Conservation (phyloP, 805 yeast species). For the Pichia heedii region DNA sequence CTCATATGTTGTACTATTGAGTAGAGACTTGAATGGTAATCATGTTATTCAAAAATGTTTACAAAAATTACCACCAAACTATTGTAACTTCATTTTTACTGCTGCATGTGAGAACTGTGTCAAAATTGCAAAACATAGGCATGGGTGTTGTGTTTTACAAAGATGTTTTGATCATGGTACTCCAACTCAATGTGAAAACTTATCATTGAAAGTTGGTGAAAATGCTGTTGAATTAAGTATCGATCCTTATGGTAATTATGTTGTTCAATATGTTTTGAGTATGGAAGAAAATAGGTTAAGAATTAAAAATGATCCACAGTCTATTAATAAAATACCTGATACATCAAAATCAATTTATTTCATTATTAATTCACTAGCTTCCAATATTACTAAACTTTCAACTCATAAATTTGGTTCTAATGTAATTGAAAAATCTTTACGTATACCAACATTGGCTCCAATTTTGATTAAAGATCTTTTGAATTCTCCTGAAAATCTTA, state of each 20-base stretch:
- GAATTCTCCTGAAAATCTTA: constrained; percentile 26
- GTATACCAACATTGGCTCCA: constrained; percentile 38
- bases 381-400: constrained; percentile 31
- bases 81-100: constrained; percentile 82
- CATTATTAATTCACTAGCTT: constrained; percentile 24
- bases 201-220: constrained; percentile 60
- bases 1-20: constrained; percentile 66
- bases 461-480: constrained; percentile 37
- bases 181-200: constrained; percentile 52
- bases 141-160: constrained; percentile 95
- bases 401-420: constrained; percentile 55
- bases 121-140: constrained; percentile 88
- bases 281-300: constrained; percentile 29
- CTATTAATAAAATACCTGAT: constrained; percentile 20
- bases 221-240: constrained; percentile 62
- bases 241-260: constrained; percentile 96
- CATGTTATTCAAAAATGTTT: constrained; percentile 93
- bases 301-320: constrained; percentile 19
- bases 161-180: constrained; percentile 90
- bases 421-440: constrained; percentile 47
- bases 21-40: constrained; percentile 90
- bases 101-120: constrained; percentile 67
- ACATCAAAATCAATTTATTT: constrained; percentile 24
- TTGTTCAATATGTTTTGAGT: constrained; percentile 78
- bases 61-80: constrained; percentile 56